phyloP scores from a whole-genome alignment of 108 stramenopile genomes.

The Parmales sp. region DNA sequence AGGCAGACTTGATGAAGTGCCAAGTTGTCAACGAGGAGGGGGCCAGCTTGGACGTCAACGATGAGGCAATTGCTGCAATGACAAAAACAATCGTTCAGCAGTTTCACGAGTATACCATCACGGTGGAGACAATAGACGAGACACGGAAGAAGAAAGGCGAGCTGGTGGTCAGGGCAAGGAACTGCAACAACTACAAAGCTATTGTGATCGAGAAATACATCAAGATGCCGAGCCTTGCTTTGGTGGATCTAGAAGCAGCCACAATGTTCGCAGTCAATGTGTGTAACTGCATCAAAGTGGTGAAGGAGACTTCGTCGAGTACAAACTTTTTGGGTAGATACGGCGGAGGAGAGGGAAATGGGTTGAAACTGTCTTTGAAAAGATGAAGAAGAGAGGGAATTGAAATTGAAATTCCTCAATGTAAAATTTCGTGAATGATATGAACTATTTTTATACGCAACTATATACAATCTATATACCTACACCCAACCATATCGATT shows the following conservation, averaged over 20 bases:
- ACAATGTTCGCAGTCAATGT: neutral
- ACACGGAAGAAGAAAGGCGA: neutral
- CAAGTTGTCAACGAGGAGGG: neutral
- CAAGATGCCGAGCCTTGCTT: constrained; percentile 5
- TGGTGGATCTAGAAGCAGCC: neutral
- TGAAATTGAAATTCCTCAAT: too few relatives aligned
- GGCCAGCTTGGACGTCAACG: neutral
- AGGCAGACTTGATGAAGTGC: neutral
- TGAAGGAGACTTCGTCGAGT: too few relatives aligned
- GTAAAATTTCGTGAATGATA: too few relatives aligned
- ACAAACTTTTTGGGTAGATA: too few relatives aligned
- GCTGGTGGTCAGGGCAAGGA: neutral
- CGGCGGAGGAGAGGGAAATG: too few relatives aligned
- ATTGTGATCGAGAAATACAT: neutral
- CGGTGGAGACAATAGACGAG: neutral
- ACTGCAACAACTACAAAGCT: neutral
- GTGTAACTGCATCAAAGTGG: neutral
- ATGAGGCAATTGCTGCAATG: neutral
- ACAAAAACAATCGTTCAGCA: neutral
- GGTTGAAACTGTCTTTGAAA: too few relatives aligned
- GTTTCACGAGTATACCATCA: neutral
- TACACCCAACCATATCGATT: too few relatives aligned
- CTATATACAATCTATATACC: too few relatives aligned
- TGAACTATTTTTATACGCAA: too few relatives aligned
- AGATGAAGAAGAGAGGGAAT: too few relatives aligned